Conservation (phyloP, 208 protist species). For the Trichomonas gallinae region DNA sequence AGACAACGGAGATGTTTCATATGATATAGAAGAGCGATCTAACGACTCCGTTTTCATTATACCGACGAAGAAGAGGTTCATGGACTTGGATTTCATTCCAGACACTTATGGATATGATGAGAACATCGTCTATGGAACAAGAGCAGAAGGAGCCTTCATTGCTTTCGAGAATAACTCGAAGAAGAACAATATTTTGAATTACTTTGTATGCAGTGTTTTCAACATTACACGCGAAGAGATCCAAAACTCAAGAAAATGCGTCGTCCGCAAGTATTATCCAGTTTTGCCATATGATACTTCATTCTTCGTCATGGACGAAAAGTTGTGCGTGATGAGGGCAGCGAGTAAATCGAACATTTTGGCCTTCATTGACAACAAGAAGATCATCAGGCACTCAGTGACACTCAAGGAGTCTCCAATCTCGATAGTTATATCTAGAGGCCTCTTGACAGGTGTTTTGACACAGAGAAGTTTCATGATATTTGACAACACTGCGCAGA, state of each 20-base stretch:
- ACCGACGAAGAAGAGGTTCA: not conserved
- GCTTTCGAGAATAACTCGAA: not conserved
- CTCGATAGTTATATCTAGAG: not conserved
- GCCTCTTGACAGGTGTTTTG: not conserved
- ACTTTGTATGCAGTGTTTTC: too few species aligned
- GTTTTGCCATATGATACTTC: not conserved
- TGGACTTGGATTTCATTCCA: not conserved
- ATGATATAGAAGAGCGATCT: not conserved
- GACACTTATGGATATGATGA: not conserved
- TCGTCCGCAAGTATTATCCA: not conserved
- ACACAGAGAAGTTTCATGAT: not conserved
- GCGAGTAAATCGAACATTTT: not conserved
- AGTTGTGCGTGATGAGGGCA: not conserved
- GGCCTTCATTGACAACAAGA: not conserved
- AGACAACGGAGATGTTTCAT: not conserved
- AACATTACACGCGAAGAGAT: too few species aligned
- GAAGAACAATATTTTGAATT: not conserved
- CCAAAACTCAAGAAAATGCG: too few species aligned
- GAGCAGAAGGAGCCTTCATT: not conserved
- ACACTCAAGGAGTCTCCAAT: not conserved
- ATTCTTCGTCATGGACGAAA: not conserved
- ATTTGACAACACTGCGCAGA: not conserved
- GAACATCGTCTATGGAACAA: not conserved
- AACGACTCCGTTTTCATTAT: not conserved
- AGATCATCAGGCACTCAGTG: not conserved